Evolutionary conservation across 805 yeast species (phyloP).

Genomic region (Candida namnaoensis): DNA sequence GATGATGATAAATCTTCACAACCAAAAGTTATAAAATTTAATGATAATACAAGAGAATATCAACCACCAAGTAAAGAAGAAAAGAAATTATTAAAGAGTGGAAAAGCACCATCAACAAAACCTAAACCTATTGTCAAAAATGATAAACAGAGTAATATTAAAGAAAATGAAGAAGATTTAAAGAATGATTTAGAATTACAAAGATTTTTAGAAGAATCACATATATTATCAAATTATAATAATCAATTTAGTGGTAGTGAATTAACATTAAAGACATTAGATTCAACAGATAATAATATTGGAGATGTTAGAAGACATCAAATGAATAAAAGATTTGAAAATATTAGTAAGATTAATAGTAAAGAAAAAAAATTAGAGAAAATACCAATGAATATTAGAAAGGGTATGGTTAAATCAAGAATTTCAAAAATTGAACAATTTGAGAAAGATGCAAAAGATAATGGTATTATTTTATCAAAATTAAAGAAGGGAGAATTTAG

Average conservation of each 20-base stretch:
- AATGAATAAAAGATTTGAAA: slow-evolving; percentile 46
- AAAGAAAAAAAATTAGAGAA: slow-evolving; percentile 44
- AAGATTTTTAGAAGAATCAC: slow-evolving; percentile 63
- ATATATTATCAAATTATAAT: slow-evolving; percentile 38
- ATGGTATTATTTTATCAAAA: slow-evolving; percentile 80
- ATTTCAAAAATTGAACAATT: slow-evolving; percentile 41
- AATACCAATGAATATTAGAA: slow-evolving; percentile 84
- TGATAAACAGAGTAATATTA: slow-evolving; percentile 8
- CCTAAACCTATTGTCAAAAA: slow-evolving; percentile 1
- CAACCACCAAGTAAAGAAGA: slow-evolving; percentile 35
- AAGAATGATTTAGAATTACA: slow-evolving; percentile 69
- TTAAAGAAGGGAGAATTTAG: slow-evolving; percentile 61
- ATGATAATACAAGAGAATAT: slow-evolving; percentile 22
- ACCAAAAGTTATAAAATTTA: slow-evolving; percentile 28
- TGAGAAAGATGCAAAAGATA: slow-evolving; percentile 77
- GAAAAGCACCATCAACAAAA: slow-evolving; percentile 46
- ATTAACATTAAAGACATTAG: slow-evolving; percentile 52
- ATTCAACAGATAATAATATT: slow-evolving; percentile 29
- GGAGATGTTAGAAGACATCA: slow-evolving; percentile 67
- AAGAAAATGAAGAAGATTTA: slow-evolving; percentile 41
- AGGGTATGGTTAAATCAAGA: slow-evolving; percentile 66
- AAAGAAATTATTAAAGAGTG: slow-evolving; percentile 44
- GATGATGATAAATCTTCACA: slow-evolving; percentile 10
- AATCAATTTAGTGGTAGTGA: slow-evolving; percentile 43
- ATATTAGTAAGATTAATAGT: slow-evolving; percentile 38